Conservation (phyloP, 495 filamentous ascomycete species). For the Neurospora discreta region DNA sequence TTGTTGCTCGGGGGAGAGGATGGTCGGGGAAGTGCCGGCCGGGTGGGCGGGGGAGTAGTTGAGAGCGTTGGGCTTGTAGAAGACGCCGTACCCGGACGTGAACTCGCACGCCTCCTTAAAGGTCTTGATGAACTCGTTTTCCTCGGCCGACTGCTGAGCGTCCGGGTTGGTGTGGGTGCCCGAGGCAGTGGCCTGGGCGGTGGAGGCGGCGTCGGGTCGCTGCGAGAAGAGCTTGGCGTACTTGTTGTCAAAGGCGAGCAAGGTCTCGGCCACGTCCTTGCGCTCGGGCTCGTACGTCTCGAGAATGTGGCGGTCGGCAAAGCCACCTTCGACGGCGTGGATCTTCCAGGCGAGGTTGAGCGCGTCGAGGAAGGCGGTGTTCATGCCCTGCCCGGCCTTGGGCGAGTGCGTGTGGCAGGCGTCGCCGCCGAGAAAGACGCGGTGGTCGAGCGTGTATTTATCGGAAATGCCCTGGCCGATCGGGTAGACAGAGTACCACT, state of each 20-base stretch:
- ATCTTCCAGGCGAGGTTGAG: slow-evolving; percentile 83
- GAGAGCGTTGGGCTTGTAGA: slow-evolving; percentile 49
- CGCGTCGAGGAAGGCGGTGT: slow-evolving; percentile 71
- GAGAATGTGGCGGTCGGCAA: slow-evolving; percentile 46
- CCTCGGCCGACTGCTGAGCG: slow-evolving; percentile 22
- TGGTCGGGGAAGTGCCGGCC: slow-evolving; percentile 39
- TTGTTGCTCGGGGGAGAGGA: slow-evolving; percentile 37
- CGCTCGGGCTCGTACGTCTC: slow-evolving; percentile 64
- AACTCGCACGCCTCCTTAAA: slow-evolving; percentile 64
- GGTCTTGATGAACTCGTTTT: slow-evolving; percentile 62
- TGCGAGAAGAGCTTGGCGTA: slow-evolving; percentile 59
- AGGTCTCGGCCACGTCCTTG: slow-evolving; percentile 54
- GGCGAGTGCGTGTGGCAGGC: slow-evolving; percentile 73
- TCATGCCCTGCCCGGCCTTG: slow-evolving; percentile 82
- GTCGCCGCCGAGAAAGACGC: slow-evolving; percentile 72
- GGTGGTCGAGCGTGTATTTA: slow-evolving; percentile 52
- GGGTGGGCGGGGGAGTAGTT: slow-evolving; percentile 59
- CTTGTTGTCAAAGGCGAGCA: slow-evolving; percentile 63
- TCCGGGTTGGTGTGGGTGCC: slow-evolving; percentile 8
- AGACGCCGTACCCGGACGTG: slow-evolving; percentile 59
- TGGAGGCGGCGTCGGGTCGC: slow-evolving; percentile 40
- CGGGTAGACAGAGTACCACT: slow-evolving; percentile 60
- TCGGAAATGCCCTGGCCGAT: slow-evolving; percentile 65
- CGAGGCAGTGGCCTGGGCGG: slow-evolving; percentile 33
- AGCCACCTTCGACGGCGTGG: slow-evolving; percentile 53